Evolutionary conservation across 1,284 basidiomycete species (phyloP), one percentile per base, ranked within the genome.

Genomic region (Naganishia liquefaciens): DNA sequence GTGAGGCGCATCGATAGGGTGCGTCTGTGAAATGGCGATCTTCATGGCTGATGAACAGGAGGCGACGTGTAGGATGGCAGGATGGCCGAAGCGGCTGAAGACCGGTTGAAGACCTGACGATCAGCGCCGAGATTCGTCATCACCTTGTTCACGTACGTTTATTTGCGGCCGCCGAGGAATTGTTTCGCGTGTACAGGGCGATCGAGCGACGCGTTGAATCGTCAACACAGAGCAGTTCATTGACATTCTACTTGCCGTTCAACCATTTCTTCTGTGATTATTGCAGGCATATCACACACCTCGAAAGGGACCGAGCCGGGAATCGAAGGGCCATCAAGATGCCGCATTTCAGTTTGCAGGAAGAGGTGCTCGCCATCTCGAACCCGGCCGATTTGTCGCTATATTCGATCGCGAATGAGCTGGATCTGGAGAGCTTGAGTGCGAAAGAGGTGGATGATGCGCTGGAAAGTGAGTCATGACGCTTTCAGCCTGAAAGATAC

Each of bases 301-400:
- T 11, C 19, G 43, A 19, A 7, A 5, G 43, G 19, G 19, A 44
- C 3, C 2, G 23, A 2, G 23, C 19, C n/a, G n/a, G 5, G 15
- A 7, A 9, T 1, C 9, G 19, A 33, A n/a, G 30, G 51, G 30
- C 49, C 46, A 42, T 40, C 67, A 55, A 61, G 62, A 77, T 76
- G 76, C 68, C 73, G 30, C 74, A 73, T 42, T 91, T 91, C 77
- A 88, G 88, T 71, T 84, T 92, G 11, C 87, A 87, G 76, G 88
- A 90, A 70, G 86, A 90, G 76, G 79, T 89, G 4, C 84, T 87
- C 68, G 80, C 83, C 39, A 80, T 90, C 21, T 72, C 64, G 47
- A 55, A 60, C 21, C 43, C 54, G 39, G 21, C 46, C n/a, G 86
- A 89, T 68, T 73, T 83, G 0, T 80, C 82, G 2, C 80, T 80